Evolutionary conservation across 2,329 filamentous ascomycete species (phyloP).

Genomic region (Coniochaeta sp.): DNA sequence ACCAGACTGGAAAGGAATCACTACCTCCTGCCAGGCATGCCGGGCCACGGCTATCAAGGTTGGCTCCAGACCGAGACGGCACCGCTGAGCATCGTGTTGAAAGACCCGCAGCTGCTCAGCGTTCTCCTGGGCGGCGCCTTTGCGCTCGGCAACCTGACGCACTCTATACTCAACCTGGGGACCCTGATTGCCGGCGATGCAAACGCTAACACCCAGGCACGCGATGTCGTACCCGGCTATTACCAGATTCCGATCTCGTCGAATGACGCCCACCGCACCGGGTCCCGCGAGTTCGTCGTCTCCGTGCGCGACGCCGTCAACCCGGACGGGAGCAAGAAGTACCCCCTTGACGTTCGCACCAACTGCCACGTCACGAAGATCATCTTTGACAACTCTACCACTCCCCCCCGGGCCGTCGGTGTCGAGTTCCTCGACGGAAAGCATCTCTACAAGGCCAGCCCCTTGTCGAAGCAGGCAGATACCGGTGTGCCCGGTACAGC

Average conservation of each 20-base stretch:
- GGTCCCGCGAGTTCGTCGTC: conserved; percentile 46
- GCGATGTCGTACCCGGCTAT: conserved; percentile 38
- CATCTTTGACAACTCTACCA: conserved; percentile 21
- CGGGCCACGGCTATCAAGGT: background rate
- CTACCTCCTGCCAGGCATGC: conserved; percentile 31
- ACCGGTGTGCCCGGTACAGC: conserved; percentile 12
- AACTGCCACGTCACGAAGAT: conserved; percentile 28
- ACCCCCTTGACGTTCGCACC: conserved; percentile 22
- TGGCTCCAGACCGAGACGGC: background rate
- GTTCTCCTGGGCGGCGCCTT: conserved; percentile 38
- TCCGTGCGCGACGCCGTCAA: conserved; percentile 19
- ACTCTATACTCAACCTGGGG: conserved; percentile 25
- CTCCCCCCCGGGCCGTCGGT: conserved; percentile 18
- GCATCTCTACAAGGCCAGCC: conserved; percentile 24
- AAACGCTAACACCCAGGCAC: conserved; percentile 34
- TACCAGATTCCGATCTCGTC: conserved; percentile 53
- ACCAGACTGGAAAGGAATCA: conserved; percentile 43
- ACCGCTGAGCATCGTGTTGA: background rate
- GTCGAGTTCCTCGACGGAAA: conserved; percentile 23
- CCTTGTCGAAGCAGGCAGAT: conserved; percentile 15
- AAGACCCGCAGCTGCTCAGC: background rate
- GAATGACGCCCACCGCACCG: conserved; percentile 41
- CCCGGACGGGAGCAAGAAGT: conserved; percentile 18
- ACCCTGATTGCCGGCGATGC: conserved; percentile 39
- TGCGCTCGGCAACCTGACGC: conserved; percentile 36